phyloP scores from a whole-genome alignment of 352 stramenopile genomes.

The Globisporangium iwayamae region DNA sequence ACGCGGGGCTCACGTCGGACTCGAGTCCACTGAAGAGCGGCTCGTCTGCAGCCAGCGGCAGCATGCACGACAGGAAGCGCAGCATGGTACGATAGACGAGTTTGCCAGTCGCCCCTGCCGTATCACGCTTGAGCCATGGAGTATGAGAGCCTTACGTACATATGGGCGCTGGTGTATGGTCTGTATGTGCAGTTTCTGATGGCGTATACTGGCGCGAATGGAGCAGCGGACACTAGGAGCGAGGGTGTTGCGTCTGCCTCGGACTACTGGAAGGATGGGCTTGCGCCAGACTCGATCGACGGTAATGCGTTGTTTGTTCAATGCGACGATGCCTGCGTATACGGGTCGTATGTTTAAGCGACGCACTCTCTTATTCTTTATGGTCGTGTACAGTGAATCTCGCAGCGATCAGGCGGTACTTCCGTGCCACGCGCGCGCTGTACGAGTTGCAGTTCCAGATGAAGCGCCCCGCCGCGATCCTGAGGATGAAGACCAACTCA shows the following conservation, averaged over 20 bases:
- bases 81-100: conserved; percentile 3
- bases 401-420: conserved; percentile 48
- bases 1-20: conserved; percentile 5
- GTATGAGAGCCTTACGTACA: not conserved
- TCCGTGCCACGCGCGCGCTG: conserved; percentile 52
- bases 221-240: not conserved
- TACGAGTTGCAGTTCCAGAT: conserved; percentile 77
- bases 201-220: not conserved
- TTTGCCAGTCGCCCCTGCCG: not conserved
- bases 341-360: not conserved
- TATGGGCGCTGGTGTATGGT: not conserved
- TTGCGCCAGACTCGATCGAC: conserved; percentile 13
- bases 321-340: not conserved
- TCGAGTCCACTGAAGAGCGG: conserved; percentile 13
- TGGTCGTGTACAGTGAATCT: conserved; percentile 40
- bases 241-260: conserved; percentile 6
- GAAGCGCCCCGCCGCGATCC: conserved; percentile 64
- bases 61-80: conserved; percentile 15
- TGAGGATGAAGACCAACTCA: conserved; percentile 68
- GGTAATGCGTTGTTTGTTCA: conserved; percentile 3
- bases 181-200: conserved; percentile 1
- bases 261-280: conserved; percentile 15
- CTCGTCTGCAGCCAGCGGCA: conserved; percentile 1
- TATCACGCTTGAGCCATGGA: not conserved
- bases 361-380: not conserved